phyloP scores from a whole-genome alignment of 192 early-diverging fungal species.

The Backusella tarrabulga region DNA sequence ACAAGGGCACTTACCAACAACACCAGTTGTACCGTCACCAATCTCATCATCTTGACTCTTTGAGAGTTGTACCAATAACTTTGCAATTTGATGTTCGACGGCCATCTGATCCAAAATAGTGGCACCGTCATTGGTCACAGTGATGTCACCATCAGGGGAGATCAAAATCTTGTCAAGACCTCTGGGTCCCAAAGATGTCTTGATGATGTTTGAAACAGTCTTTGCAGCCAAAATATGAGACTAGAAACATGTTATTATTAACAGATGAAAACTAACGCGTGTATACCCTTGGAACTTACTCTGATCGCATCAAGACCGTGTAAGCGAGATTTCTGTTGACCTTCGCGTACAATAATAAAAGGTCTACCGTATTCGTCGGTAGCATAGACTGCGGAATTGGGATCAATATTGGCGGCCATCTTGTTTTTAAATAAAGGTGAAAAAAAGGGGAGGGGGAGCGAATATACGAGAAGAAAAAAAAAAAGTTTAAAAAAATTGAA shows the following conservation, averaged over 20 bases:
- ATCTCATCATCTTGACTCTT: conserved; percentile 99
- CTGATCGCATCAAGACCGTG: conserved; percentile 94
- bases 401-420: conserved; percentile 37
- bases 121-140: conserved; percentile 98
- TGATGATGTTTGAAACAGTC: conserved; percentile 95
- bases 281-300: conserved; percentile 49
- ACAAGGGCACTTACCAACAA: conserved; percentile 74
- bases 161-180: conserved; percentile 99
- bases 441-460: background rate
- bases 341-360: conserved; percentile 98
- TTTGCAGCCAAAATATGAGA: conserved; percentile 97
- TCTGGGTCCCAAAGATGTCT: conserved; percentile 97
- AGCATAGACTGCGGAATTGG: conserved; percentile 76
- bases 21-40: conserved; percentile 99
- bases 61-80: conserved; percentile 95
- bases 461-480: conserved; percentile 4
- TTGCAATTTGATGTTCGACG: conserved; percentile 99
- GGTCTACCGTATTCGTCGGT: conserved; percentile 97
- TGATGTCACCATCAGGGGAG: conserved; percentile 99
- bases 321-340: conserved; percentile 88
- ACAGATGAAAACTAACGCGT: background rate
- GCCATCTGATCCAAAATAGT: conserved; percentile 98
- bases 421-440: background rate
- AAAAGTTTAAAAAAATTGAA: conserved; percentile 6
- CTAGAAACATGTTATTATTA: conserved; percentile 44